Base-by-base conservation (phyloP, 2,329 filamentous ascomycete species). In the Ophiocordyceps camponoti-saundersi region DNA sequence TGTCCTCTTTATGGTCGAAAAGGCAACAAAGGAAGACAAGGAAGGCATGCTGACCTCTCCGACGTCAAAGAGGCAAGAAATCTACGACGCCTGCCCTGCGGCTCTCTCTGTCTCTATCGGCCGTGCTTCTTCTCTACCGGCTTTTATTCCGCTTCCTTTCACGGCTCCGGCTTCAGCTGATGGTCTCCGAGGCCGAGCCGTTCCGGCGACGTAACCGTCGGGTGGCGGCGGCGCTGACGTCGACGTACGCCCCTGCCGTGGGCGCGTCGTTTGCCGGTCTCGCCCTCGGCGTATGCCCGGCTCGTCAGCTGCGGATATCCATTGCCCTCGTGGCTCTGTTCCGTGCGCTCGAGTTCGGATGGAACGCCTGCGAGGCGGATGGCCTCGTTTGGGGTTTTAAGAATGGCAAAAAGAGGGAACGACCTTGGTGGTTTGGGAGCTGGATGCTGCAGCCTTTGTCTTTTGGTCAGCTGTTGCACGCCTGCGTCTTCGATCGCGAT, bases 91-190 rank as follows among this genome's bases (percentile, higher is more conserved):
- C 80, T 0, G 82, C 84, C 22, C 69, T 92, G 45, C 77, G 88
- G 47, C 71, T 95, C 11, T 90, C 88, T 0, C 69, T 89, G 10
- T 92, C 87, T 0, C 72, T 95, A 15, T 89, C 88, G 16, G 75
- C 85, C 3, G 87, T 95, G 52, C 73, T 96, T 20, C 77, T 96
- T 42, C 77, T 94, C 50, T 92, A 98, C 61, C 80, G 92, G 29
- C 71, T 95, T 1, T 78, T 96, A 23, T 87, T 90, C 65, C 85
- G 90, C 49, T 95, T 96, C 70, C 85, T 96, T 56, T 76, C 77
- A 23, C 78, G 86, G 26, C 69, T 96, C 42, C 81, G 90, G 44
- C 71, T 75, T 1, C 86, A 87, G 52, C 71, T 98, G 4, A 77
- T 93, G 41, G 80, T 83, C 34, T 76, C 85, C n/a, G 77, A 85